These are phyloP conservation scores for Aspergillus brasiliensis DNA, from an alignment of 2,329 filamentous ascomycete species.

Conservation along the genomic window DNA sequence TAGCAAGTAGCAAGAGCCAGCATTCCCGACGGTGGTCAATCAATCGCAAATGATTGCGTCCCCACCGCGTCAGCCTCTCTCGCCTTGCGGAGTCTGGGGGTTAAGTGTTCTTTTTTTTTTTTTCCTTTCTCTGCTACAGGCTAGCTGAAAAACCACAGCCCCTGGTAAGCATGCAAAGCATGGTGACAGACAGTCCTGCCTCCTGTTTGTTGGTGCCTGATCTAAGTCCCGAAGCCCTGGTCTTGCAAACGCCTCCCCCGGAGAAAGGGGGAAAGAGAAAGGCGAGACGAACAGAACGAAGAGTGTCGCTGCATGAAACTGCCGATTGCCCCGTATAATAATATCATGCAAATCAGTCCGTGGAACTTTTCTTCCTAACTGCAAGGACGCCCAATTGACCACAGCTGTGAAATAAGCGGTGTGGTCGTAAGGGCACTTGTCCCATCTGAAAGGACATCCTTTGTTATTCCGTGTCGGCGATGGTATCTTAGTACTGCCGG, in stretches of 20 bases:
- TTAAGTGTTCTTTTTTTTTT: too few species aligned
- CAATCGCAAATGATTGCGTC: slow-evolving; percentile 1
- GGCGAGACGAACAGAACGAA: background rate
- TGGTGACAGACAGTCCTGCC: background rate
- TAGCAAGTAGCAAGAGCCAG: background rate
- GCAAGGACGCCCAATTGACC: background rate
- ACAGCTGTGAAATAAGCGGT: background rate
- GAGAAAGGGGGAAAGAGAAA: background rate
- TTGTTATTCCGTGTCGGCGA: background rate
- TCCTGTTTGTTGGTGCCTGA: background rate
- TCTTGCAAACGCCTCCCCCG: background rate
- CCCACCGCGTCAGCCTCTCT: slow-evolving; percentile 11
- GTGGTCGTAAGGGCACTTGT: background rate
- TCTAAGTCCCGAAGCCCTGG: background rate
- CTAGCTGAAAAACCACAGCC: background rate
- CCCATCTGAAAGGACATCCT: background rate
- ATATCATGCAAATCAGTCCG: background rate
- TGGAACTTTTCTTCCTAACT: background rate
- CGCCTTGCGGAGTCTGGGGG: background rate
- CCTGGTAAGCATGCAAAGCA: background rate
- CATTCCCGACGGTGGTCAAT: slow-evolving; percentile 9
- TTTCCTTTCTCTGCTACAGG: background rate
- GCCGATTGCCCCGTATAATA: slow-evolving; percentile 1
- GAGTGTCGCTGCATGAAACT: background rate
- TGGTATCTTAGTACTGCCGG: too few species aligned